Conservation (phyloP, 2,329 filamentous ascomycete genomes). For the Endocalyx cinctus region DNA sequence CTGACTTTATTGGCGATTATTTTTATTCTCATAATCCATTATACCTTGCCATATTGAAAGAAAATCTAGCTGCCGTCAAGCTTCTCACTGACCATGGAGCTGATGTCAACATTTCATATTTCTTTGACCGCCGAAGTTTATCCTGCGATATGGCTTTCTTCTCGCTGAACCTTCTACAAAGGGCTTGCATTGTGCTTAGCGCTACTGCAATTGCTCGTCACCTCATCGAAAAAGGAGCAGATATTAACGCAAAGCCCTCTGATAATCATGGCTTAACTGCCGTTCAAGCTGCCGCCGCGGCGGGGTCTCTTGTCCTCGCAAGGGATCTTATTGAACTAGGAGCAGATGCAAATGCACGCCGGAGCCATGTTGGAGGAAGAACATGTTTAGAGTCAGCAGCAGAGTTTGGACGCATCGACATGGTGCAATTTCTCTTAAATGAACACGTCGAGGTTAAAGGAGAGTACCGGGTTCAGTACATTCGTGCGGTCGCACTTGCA, state of each 20-base stretch:
- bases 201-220: neutral
- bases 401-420: conserved; percentile 4
- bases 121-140: too few relatives aligned
- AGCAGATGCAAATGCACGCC: conserved; percentile 1
- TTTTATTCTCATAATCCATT: too few relatives aligned
- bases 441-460: neutral
- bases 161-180: too few relatives aligned
- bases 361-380: neutral
- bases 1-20: too few relatives aligned
- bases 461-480: neutral
- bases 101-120: too few relatives aligned
- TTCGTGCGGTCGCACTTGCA: neutral
- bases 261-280: conserved; percentile 1
- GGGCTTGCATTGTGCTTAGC: too few relatives aligned
- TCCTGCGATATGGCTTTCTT: too few relatives aligned
- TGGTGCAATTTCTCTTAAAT: conserved; percentile 2
- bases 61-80: too few relatives aligned
- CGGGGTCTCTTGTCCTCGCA: conserved; percentile 3
- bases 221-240: conserved; percentile 1
- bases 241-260: conserved; percentile 2
- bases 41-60: too few relatives aligned
- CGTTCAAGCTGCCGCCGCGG: conserved; percentile 4
- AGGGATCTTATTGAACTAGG: conserved; percentile 1
- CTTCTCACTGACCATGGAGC: too few relatives aligned
- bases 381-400: conserved; percentile 7